Evolutionary conservation across 768 basidiomycete genomes (phyloP).

Genomic region (Amanita pseudoporphyria): DNA sequence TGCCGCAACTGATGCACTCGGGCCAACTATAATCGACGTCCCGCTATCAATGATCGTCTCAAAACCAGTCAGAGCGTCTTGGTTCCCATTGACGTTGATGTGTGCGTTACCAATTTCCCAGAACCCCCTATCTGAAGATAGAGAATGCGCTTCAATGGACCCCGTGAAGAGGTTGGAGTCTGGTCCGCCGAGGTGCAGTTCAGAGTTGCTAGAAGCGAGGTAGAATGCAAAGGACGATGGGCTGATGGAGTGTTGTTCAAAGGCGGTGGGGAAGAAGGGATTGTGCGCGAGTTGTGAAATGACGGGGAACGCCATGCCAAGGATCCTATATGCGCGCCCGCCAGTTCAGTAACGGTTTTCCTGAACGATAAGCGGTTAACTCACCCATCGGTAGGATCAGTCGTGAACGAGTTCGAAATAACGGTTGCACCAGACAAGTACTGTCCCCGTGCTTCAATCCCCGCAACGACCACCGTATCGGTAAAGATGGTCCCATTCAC

Average conservation of each 20-base stretch:
- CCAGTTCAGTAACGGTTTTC: no score
- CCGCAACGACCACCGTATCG: constrained; percentile 30
- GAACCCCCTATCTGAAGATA: not conserved
- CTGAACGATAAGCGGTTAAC: not conserved
- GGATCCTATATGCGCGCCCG: not conserved
- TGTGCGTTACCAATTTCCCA: constrained; percentile 1
- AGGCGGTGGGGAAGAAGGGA: constrained; percentile 1
- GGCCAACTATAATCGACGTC: not conserved
- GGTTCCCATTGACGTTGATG: not conserved
- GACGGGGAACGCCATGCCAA: not conserved
- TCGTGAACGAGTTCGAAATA: not conserved
- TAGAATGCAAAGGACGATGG: not conserved
- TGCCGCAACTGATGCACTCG: not conserved
- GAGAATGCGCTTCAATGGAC: not conserved
- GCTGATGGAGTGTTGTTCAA: not conserved
- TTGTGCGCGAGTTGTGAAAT: not conserved
- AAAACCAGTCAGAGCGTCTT: not conserved
- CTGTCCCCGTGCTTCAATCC: constrained; percentile 9
- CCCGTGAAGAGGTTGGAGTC: not conserved
- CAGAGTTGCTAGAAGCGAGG: not conserved
- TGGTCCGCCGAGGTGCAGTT: not conserved
- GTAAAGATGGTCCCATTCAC: constrained; percentile 28
- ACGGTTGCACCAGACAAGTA: not conserved
- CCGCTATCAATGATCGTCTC: constrained; percentile 3
- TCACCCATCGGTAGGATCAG: constrained; percentile 3